Evolutionary conservation across 108 stramenopile genomes (phyloP), one percentile per base, ranked within the genome.

Genomic region (Pseudonitzschia multiseries): DNA sequence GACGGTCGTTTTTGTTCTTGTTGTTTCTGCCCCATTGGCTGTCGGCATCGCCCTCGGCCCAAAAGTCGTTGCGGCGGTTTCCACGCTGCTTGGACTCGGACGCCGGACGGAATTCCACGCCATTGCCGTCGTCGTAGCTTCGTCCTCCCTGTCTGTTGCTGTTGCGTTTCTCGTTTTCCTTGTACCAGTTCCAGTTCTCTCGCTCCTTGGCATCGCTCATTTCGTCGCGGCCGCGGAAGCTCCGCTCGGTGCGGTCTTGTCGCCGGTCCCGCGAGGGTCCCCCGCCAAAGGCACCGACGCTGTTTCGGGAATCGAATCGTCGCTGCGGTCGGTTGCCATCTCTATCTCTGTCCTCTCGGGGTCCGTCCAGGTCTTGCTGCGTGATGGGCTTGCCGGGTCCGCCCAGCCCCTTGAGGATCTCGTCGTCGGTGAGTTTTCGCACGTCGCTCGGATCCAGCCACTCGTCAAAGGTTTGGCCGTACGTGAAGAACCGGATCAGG

Each of bases 381-480:
- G 75, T 76, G 43, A 94, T 80, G 27, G 93, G 93, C 33, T 51
- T 63, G 1, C 66, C 71, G 5, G 93, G 93, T 36, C 92, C 93
- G 24, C 76, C 78, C 26, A 94, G 44, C 0, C 93, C 90, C 27
- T 81, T 70, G 70, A 92, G 53, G 28, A 82, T 82, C 60, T 94
- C 93, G 22, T 70, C 61, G 61, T 81, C 82, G 18, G 86, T 79
- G 8, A 94, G 61, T n/a, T 86, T 86, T 43, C 90, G 73, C 4
- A 94, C 85, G 18, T 87, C 89, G 40, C 72, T 75, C 5, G 93
- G 93, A 70, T 90, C 80, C 66, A 94, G 74, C 90, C 90, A 92
- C 68, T 87, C 83, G 65, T 92, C 90, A 69, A 78, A 90, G 22
- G 79, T 81, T 56, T 33, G 83, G 0, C 93, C 93, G 56, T 94